phyloP scores from a whole-genome alignment of 495 filamentous ascomycete genomes.

The Hypoxylon subgilvum region DNA sequence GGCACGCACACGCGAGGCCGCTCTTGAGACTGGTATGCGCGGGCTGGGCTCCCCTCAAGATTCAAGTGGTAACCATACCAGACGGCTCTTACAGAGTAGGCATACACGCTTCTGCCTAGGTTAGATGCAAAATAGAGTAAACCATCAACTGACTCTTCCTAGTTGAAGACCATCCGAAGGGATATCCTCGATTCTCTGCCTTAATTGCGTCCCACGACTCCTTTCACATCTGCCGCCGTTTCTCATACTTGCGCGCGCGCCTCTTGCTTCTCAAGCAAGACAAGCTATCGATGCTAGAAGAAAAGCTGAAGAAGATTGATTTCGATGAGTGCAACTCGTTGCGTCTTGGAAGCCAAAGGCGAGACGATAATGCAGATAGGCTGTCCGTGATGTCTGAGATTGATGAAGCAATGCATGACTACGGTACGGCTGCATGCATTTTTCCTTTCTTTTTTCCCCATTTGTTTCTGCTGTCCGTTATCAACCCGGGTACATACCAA shows the following conservation, averaged over 20 bases:
- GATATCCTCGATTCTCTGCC: slow-evolving; percentile 5
- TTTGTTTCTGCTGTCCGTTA: no score
- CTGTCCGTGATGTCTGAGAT: background rate
- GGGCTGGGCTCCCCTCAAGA: no score
- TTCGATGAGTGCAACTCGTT: slow-evolving; percentile 21
- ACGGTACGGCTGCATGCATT: no score
- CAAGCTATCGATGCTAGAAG: background rate
- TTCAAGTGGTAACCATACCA: no score
- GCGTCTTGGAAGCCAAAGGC: slow-evolving; percentile 44
- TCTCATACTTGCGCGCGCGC: background rate
- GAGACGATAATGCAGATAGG: slow-evolving; percentile 42
- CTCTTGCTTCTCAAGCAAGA: slow-evolving; percentile 4
- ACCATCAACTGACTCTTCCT: background rate
- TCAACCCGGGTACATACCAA: no score
- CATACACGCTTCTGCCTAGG: no score
- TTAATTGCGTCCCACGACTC: background rate
- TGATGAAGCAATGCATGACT: no score
- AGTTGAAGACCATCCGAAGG: background rate
- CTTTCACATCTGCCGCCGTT: background rate
- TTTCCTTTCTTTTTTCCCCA: no score
- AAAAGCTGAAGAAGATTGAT: background rate
- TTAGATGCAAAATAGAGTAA: no score
- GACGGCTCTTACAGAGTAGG: no score
- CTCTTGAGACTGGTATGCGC: no score
- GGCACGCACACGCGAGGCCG: no score